phyloP scores from a whole-genome alignment of 2,329 filamentous ascomycete genomes.

The Penicillium sp. region DNA sequence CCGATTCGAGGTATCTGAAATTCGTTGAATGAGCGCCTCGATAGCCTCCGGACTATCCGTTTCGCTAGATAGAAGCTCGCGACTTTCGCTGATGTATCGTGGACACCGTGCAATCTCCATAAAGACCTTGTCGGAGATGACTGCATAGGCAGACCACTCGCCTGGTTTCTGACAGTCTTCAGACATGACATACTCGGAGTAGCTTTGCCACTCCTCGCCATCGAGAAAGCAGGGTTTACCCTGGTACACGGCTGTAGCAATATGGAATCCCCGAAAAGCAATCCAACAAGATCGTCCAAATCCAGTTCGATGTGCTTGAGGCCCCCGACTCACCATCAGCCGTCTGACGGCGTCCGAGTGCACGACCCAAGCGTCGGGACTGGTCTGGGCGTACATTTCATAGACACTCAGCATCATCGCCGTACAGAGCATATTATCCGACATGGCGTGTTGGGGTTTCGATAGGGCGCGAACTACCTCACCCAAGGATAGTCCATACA shows the following conservation, averaged over 20 bases:
- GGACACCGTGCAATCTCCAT: slow-evolving; percentile 31
- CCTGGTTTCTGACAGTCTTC: slow-evolving; percentile 26
- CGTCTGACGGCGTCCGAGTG: slow-evolving; percentile 37
- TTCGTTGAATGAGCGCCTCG: slow-evolving; percentile 13
- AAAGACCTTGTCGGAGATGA: slow-evolving; percentile 23
- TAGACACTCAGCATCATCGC: slow-evolving; percentile 40
- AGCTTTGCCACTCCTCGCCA: slow-evolving; percentile 32
- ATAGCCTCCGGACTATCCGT: background rate
- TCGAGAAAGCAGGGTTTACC: slow-evolving; percentile 38
- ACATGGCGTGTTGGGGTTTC: slow-evolving; percentile 25
- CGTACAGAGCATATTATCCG: slow-evolving; percentile 35
- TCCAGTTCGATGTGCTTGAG: slow-evolving; percentile 26
- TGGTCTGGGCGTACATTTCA: slow-evolving; percentile 41
- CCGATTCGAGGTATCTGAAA: slow-evolving; percentile 14
- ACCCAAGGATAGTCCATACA: slow-evolving; percentile 33
- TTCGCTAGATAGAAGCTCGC: slow-evolving; percentile 9
- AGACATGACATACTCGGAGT: slow-evolving; percentile 18
- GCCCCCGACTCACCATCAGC: slow-evolving; percentile 37
- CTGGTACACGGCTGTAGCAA: slow-evolving; percentile 34
- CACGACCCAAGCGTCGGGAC: slow-evolving; percentile 35
- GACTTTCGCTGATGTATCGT: slow-evolving; percentile 26
- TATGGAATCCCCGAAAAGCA: slow-evolving; percentile 38
- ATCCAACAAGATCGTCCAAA: slow-evolving; percentile 37
- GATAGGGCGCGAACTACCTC: slow-evolving; percentile 31
- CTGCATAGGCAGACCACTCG: slow-evolving; percentile 25